These are phyloP conservation scores for Xylaria sp. DNA, from an alignment of 2,329 filamentous ascomycete genomes.

Conservation along the genomic window DNA sequence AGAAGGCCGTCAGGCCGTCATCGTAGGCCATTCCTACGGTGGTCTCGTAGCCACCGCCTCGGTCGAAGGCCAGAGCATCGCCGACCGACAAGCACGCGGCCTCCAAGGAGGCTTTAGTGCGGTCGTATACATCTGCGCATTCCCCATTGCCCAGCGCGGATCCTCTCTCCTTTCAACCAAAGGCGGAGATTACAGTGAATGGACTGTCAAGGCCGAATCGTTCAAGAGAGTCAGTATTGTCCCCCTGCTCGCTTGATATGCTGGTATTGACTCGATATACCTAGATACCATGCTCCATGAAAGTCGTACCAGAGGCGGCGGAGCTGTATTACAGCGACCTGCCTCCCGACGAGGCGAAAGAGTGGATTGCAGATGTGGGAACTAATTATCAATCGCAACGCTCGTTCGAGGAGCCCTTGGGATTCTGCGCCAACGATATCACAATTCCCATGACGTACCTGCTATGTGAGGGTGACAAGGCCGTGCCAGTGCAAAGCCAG, in stretches of 20 bases:
- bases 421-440: constrained; percentile 26
- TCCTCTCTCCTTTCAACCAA: constrained; percentile 8
- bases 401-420: constrained; percentile 25
- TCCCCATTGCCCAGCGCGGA: constrained; percentile 20
- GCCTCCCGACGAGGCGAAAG: constrained; percentile 14
- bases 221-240: constrained; percentile 16
- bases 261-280: background rate
- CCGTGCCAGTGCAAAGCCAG: constrained; percentile 18
- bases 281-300: constrained; percentile 7
- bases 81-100: constrained; percentile 27
- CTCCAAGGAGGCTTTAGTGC: constrained; percentile 28
- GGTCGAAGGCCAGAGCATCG: constrained; percentile 26
- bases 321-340: constrained; percentile 29
- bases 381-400: constrained; percentile 23
- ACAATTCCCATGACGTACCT: constrained; percentile 28
- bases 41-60: constrained; percentile 36
- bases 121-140: constrained; percentile 30
- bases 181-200: constrained; percentile 7
- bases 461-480: constrained; percentile 19
- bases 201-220: background rate
- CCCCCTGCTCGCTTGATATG: no score
- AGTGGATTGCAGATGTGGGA: constrained; percentile 12
- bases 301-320: constrained; percentile 2
- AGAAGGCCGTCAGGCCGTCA: constrained; percentile 28
- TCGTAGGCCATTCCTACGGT: constrained; percentile 41